Conservation (phyloP, 805 yeast genomes). For the Yarrowia alimentaria region DNA sequence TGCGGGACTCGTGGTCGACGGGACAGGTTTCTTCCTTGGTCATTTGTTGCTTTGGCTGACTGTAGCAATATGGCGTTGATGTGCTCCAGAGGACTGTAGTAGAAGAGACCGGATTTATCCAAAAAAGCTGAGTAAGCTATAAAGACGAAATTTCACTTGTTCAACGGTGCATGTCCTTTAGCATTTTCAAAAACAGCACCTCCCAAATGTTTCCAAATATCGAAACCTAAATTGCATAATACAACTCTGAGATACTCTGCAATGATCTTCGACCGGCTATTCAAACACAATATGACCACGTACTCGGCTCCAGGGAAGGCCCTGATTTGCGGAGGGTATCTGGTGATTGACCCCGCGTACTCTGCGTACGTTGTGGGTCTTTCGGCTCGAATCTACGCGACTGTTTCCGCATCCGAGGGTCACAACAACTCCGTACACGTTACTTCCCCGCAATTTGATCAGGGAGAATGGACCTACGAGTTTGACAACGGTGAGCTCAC, state of each 20-base stretch:
- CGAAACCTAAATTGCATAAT: no score
- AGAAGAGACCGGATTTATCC: slow-evolving; percentile 49
- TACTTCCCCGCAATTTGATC: slow-evolving; percentile 71
- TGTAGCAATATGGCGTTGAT: no score
- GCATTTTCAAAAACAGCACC: no score
- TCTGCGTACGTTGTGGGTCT: slow-evolving; percentile 80
- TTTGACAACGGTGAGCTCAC: slow-evolving; percentile 31
- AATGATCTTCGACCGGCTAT: slow-evolving; percentile 16
- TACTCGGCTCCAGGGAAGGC: slow-evolving; percentile 97
- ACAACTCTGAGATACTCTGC: not conserved
- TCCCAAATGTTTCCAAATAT: no score
- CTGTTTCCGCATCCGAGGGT: slow-evolving; percentile 39
- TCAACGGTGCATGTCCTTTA: no score
- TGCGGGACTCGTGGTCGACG: slow-evolving; percentile 47
- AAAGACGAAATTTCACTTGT: no score
- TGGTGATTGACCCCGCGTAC: slow-evolving; percentile 78
- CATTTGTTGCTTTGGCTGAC: not conserved
- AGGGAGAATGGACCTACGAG: slow-evolving; percentile 66
- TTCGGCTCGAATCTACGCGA: slow-evolving; percentile 85
- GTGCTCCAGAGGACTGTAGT: no score
- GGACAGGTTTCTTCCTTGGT: slow-evolving; percentile 44
- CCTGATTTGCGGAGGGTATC: slow-evolving; percentile 87
- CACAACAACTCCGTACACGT: slow-evolving; percentile 44
- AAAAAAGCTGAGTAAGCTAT: no score
- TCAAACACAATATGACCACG: slow-evolving; percentile 40